Conservation (phyloP, 148 eudicot species). For the Amaranthus hypochondriacus region DNA sequence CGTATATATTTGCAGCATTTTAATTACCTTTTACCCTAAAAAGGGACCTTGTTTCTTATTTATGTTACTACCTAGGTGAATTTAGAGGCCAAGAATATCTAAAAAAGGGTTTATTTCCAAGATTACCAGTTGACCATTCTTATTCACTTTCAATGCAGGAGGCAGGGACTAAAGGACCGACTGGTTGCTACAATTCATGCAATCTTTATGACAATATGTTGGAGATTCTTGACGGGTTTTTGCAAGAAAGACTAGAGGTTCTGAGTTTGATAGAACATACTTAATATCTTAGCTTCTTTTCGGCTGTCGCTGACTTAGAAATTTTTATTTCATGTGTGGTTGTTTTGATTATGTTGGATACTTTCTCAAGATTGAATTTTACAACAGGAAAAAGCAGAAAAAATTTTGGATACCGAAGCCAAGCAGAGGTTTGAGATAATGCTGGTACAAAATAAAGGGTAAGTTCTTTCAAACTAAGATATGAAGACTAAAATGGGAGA, state of each 20-base stretch:
- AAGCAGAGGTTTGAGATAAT: conserved; percentile 8
- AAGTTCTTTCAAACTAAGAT: not conserved
- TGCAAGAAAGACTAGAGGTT: conserved; percentile 5
- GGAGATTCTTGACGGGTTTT: not conserved
- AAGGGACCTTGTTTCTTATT: not conserved
- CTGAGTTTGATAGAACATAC: not conserved
- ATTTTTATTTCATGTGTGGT: not conserved
- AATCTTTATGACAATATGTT: conserved; percentile 3
- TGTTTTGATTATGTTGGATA: not conserved
- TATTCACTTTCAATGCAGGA: conserved; percentile 10
- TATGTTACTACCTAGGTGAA: not conserved
- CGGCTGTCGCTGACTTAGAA: not conserved
- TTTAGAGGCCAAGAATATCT: not conserved
- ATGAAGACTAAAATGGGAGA: conserved; percentile 3
- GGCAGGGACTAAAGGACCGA: not conserved
- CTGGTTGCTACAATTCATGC: not conserved
- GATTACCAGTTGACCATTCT: not conserved
- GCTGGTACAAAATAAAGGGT: conserved; percentile 11
- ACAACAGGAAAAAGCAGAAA: conserved; percentile 4
- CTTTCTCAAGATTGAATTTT: not conserved
- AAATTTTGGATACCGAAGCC: conserved; percentile 1
- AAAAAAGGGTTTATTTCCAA: not conserved
- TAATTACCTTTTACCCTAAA: not conserved
- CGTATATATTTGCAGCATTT: not conserved
- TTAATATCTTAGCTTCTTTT: not conserved